Evolutionary conservation across 805 yeast species (phyloP).

Genomic region (Yamadazyma kitorensis): DNA sequence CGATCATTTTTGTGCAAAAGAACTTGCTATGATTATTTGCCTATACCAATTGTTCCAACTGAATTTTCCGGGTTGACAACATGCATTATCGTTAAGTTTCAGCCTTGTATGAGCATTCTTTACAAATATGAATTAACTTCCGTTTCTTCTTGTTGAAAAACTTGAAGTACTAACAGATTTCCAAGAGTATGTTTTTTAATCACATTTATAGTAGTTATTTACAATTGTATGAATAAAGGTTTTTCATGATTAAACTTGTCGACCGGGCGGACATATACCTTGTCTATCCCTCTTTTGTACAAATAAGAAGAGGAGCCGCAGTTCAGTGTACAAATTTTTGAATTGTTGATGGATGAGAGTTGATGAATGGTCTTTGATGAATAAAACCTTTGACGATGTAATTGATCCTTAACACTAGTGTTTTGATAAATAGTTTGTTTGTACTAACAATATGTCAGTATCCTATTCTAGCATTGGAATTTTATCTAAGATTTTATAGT

Average conservation of each 20-base stretch:
- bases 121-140: too few species aligned
- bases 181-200: too few species aligned
- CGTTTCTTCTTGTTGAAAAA: too few species aligned
- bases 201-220: too few species aligned
- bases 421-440: too few species aligned
- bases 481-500: too few species aligned
- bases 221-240: neutral
- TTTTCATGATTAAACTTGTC: constrained; percentile 41
- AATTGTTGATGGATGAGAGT: constrained; percentile 36
- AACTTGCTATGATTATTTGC: constrained; percentile 51
- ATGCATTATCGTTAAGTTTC: constrained; percentile 51
- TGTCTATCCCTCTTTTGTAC: constrained; percentile 40
- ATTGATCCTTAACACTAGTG: too few species aligned
- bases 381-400: too few species aligned
- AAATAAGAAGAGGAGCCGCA: constrained; percentile 40
- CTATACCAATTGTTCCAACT: constrained; percentile 52
- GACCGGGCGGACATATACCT: constrained; percentile 54
- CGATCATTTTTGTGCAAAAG: too few species aligned
- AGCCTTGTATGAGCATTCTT: constrained; percentile 51
- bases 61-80: constrained; percentile 49
- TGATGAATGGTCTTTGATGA: constrained; percentile 50
- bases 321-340: constrained; percentile 47
- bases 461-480: too few species aligned
- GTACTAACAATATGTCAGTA: too few species aligned
- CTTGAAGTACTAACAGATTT: too few species aligned